Conservation (phyloP, 352 stramenopile species). For the Ophiocytium majus region DNA sequence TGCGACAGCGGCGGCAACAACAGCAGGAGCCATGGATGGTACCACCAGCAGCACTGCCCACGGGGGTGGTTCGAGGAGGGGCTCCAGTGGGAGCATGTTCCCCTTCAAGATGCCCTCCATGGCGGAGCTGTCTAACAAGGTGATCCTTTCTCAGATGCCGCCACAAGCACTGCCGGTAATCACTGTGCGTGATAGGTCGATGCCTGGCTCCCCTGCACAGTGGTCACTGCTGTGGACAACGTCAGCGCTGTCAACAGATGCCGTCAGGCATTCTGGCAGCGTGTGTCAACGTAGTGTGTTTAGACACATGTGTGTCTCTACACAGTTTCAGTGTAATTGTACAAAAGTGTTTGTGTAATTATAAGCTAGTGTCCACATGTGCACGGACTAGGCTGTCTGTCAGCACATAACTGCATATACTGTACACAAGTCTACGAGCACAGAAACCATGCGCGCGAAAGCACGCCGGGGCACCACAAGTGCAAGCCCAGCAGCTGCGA, state of each 20-base stretch:
- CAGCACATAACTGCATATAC: no score
- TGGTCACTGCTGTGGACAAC: neutral
- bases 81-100: neutral
- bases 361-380: no score
- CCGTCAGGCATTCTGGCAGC: neutral
- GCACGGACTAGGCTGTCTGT: no score
- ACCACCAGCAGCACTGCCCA: no score
- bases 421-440: no score
- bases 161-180: neutral
- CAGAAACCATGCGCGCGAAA: no score
- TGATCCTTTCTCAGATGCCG: neutral
- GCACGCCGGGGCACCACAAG: no score
- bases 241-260: neutral
- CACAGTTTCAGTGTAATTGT: no score
- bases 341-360: no score
- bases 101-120: constrained; percentile 16
- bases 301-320: neutral
- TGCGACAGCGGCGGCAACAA: no score
- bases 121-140: neutral
- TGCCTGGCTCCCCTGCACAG: neutral
- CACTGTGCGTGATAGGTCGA: neutral
- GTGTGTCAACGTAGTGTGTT: neutral
- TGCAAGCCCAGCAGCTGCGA: no score
- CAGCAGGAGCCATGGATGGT: no score
- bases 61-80: neutral